Conservation (phyloP, 2,329 filamentous ascomycete species). For the Nemania bipapillata region DNA sequence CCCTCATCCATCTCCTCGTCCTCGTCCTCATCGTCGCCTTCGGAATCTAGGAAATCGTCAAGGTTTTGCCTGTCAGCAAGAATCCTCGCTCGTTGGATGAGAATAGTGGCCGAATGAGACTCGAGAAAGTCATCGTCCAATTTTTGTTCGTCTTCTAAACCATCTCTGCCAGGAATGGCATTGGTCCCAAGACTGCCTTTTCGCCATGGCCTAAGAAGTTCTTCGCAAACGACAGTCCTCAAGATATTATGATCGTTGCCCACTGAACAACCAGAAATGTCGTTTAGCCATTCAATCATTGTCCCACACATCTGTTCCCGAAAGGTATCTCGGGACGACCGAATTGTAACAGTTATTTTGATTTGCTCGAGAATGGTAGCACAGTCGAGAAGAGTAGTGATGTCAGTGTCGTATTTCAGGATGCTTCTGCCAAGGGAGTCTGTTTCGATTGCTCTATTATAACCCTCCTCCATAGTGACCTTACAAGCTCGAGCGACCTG, state of each 20-base stretch:
- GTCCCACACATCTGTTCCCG: constrained; percentile 98
- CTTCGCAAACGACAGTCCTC: constrained; percentile 85
- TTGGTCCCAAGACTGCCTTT: constrained; percentile 86
- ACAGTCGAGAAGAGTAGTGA: constrained; percentile 78
- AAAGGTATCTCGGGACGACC: constrained; percentile 93
- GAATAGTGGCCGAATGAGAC: constrained; percentile 48
- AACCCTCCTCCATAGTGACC: constrained; percentile 74
- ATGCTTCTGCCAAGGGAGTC: constrained; percentile 89
- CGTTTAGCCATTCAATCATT: constrained; percentile 93
- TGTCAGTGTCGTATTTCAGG: constrained; percentile 77
- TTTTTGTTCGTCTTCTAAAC: constrained; percentile 82
- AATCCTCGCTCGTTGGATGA: constrained; percentile 54
- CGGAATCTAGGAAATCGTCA: constrained; percentile 56
- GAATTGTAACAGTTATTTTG: constrained; percentile 93
- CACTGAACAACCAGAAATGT: constrained; percentile 89
- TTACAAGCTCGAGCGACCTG: constrained; percentile 91
- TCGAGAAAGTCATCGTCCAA: constrained; percentile 61
- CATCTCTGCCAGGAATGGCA: constrained; percentile 77
- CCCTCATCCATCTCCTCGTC: constrained; percentile 57
- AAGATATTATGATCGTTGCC: constrained; percentile 82
- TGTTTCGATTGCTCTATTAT: constrained; percentile 83
- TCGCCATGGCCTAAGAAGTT: constrained; percentile 87
- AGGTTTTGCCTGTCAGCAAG: constrained; percentile 48
- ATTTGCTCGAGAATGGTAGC: constrained; percentile 92
- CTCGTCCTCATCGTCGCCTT: constrained; percentile 61